These are phyloP conservation scores for Osmanthus fragrans DNA, from an alignment of 257 asterid genomes.

Conservation along the genomic window DNA sequence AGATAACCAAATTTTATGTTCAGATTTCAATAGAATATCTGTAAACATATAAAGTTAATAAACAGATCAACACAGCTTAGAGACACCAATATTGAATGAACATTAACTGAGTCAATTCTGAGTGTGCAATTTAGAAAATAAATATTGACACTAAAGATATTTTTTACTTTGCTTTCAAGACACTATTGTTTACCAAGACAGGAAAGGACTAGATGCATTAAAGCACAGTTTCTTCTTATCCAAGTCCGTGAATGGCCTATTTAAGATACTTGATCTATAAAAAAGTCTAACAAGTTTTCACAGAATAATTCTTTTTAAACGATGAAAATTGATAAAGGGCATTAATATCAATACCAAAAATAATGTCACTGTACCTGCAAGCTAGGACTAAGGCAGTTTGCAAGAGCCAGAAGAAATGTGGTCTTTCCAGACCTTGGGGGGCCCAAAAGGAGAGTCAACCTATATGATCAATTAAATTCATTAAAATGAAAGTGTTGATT, in stretches of 20 bases:
- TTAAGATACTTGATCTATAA: background rate
- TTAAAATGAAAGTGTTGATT: conserved; percentile 6
- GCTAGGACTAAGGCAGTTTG: conserved; percentile 62
- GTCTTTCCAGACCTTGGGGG: conserved; percentile 91
- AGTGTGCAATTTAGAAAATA: no score
- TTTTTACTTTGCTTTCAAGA: no score
- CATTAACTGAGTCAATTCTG: no score
- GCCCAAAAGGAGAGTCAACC: conserved; percentile 78
- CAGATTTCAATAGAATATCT: no score
- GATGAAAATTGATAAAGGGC: background rate
- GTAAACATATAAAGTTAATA: no score
- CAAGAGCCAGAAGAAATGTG: conserved; percentile 82
- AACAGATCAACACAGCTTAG: no score
- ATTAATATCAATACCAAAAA: background rate
- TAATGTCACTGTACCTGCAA: conserved; percentile 47
- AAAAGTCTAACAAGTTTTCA: background rate
- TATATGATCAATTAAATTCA: conserved; percentile 29
- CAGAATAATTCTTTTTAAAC: background rate
- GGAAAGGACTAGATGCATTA: no score
- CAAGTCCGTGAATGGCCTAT: background rate
- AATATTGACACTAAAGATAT: no score
- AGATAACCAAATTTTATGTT: no score
- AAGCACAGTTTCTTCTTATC: background rate
- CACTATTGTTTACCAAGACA: no score
- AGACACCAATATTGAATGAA: no score